phyloP scores from a whole-genome alignment of 2,329 filamentous ascomycete species.

The Apiospora koreana region DNA sequence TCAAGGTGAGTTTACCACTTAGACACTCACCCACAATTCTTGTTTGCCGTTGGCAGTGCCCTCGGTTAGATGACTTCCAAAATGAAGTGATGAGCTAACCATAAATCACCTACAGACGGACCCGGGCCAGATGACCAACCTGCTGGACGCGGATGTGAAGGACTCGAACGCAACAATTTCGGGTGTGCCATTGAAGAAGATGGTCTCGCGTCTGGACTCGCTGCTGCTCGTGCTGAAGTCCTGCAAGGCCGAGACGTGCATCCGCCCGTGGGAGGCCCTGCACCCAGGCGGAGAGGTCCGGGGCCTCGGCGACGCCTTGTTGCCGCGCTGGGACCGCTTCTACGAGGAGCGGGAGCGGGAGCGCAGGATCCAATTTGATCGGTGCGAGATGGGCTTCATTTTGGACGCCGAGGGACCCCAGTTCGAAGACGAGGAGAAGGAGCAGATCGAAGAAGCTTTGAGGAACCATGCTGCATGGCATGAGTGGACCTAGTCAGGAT shows the following conservation, averaged over 20 bases:
- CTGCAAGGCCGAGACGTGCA: slow-evolving; percentile 55
- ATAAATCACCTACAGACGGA: slow-evolving; percentile 41
- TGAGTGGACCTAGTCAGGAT: background rate
- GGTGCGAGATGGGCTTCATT: slow-evolving; percentile 59
- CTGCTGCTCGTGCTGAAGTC: slow-evolving; percentile 62
- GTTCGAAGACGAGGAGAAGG: background rate
- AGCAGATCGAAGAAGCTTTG: background rate
- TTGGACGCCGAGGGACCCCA: slow-evolving; percentile 51
- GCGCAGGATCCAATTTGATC: slow-evolving; percentile 50
- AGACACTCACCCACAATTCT: too few relatives aligned
- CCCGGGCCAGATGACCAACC: slow-evolving; percentile 52
- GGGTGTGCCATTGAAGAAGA: slow-evolving; percentile 24
- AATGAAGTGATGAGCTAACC: background rate
- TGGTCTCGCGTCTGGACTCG: slow-evolving; percentile 55
- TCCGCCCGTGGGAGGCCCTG: slow-evolving; percentile 56
- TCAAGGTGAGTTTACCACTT: slow-evolving; percentile 31
- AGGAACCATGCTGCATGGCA: background rate
- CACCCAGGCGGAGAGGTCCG: slow-evolving; percentile 55
- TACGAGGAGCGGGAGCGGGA: slow-evolving; percentile 47
- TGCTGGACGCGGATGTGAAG: slow-evolving; percentile 30
- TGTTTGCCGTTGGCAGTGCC: background rate
- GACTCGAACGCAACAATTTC: background rate
- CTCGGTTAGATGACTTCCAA: too few relatives aligned
- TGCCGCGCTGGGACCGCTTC: slow-evolving; percentile 49
- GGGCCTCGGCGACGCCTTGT: slow-evolving; percentile 52